Evolutionary conservation across 805 yeast species (phyloP).

Genomic region (Nakazawaea peltata): DNA sequence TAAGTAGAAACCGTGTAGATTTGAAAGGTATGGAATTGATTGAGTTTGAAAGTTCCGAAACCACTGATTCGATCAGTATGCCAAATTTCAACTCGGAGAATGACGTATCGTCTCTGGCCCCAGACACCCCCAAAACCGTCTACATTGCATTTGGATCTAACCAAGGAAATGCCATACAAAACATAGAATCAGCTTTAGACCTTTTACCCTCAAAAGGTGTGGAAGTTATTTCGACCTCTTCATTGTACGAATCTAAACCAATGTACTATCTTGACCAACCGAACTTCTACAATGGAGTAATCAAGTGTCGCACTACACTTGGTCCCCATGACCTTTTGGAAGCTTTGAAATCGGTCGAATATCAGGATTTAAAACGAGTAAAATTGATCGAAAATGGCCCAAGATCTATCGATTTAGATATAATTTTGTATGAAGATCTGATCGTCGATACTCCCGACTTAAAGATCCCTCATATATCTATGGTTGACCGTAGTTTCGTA

Average conservation of each 20-base stretch:
- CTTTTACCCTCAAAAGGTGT: constrained; percentile 35
- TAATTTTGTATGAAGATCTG: constrained; percentile 58
- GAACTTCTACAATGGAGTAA: constrained; percentile 77
- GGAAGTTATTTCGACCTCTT: constrained; percentile 53
- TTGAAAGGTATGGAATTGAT: constrained; percentile 20
- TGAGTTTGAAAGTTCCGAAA: constrained; percentile 13
- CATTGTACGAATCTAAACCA: constrained; percentile 83
- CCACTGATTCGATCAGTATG: constrained; percentile 12
- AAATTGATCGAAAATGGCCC: constrained; percentile 89
- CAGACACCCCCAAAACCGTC: constrained; percentile 39
- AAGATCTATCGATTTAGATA: constrained; percentile 83
- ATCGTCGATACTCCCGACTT: constrained; percentile 51
- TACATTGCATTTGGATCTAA: constrained; percentile 90
- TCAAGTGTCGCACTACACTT: constrained; percentile 53
- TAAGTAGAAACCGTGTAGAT: constrained; percentile 38
- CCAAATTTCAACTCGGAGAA: constrained; percentile 22
- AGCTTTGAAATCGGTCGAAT: constrained; percentile 70
- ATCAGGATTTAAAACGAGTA: constrained; percentile 56
- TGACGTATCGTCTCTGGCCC: not conserved
- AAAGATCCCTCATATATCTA: constrained; percentile 76
- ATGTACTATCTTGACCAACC: constrained; percentile 83
- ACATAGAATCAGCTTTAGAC: constrained; percentile 49
- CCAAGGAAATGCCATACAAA: constrained; percentile 59
- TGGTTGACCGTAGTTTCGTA: constrained; percentile 89
- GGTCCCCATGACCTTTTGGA: constrained; percentile 58